These are phyloP conservation scores for Phaeotremella skinneri DNA, from an alignment of 768 basidiomycete genomes.

Conservation along the genomic window DNA sequence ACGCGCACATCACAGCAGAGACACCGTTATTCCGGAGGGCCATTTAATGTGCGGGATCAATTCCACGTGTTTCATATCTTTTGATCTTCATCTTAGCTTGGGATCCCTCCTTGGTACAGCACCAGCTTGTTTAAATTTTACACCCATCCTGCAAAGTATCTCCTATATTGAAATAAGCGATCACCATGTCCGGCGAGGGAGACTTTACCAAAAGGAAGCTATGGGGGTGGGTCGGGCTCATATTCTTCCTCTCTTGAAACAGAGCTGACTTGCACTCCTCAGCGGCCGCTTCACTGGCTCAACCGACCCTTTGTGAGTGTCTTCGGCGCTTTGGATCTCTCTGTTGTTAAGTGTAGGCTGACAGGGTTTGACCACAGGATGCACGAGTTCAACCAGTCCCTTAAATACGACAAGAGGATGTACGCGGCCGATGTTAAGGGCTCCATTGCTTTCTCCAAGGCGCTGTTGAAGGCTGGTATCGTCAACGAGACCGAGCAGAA, in stretches of 20 bases:
- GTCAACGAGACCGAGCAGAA: constrained; percentile 71
- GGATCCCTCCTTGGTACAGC: too few relatives aligned
- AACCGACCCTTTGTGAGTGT: constrained; percentile 75
- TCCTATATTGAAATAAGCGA: not conserved
- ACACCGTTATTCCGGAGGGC: too few relatives aligned
- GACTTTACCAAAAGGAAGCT: constrained; percentile 44
- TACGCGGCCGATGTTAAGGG: constrained; percentile 85
- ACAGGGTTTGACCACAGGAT: constrained; percentile 60
- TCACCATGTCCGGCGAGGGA: constrained; percentile 17
- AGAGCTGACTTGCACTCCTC: not conserved
- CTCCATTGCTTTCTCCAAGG: constrained; percentile 93
- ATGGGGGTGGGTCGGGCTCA: constrained; percentile 37
- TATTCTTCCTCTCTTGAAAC: not conserved
- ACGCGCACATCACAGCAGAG: too few relatives aligned
- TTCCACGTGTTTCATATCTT: not conserved
- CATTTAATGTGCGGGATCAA: too few relatives aligned
- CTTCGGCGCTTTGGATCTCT: constrained; percentile 8
- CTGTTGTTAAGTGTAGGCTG: not conserved
- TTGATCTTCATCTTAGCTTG: not conserved
- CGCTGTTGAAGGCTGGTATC: constrained; percentile 73
- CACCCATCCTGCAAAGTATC: too few relatives aligned
- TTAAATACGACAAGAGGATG: constrained; percentile 93
- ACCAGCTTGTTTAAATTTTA: too few relatives aligned
- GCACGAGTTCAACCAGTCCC: constrained; percentile 96
- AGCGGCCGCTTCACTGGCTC: constrained; percentile 80